Base-by-base conservation (phyloP, 2,329 filamentous ascomycete species). In the Ceratocystis alfenasii region DNA sequence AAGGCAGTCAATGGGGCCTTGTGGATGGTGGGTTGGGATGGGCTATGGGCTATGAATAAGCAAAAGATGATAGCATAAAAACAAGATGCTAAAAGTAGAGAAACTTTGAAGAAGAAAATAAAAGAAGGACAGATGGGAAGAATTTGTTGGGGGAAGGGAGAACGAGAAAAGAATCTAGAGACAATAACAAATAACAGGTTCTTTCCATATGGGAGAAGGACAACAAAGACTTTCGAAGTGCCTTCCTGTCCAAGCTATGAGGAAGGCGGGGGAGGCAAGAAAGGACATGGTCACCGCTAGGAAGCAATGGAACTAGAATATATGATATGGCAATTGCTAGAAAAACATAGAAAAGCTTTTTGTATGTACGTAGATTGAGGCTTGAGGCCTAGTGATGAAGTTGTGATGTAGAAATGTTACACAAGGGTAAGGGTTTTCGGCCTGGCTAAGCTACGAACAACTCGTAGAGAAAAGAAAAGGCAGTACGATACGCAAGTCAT, bases 1-100 rank as follows among this genome's bases (percentile, higher is more conserved):
- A 33, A 67, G 55, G 46, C 55, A 59, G 59, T 53, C 62, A 64
- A 62, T 20, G 50, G 20, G 25, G 55, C 55, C 55, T 30, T 59
- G 17, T 33, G 28, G 15, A 20, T 59, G 28, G 28, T n/a, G 55
- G 55, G 55, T 8, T 41, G 36, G 36, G 36, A 41, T 41, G 36
- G 36, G 36, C 36, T 41, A 41, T 41, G 36, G 53, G 25, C 28
- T 59, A 33, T 63, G 62, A 45, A 63, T 53, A 63, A 63, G n/a
- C 22, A 48, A 41, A 28, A 8, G 22, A 48, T 46, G 60, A 30
- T 28, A 33, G 45, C 7, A 63, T 30, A 53, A 25, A 28, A 63
- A 15, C 48, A 53, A 25, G 50, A 33, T n/a, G 41, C 28, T n/a
- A 53, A 20, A 30, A 30, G 36, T 6, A 46, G 28, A 63, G 17